Base-by-base conservation (phyloP, 257 asterid species). In the Schizonepeta tenuifolia region DNA sequence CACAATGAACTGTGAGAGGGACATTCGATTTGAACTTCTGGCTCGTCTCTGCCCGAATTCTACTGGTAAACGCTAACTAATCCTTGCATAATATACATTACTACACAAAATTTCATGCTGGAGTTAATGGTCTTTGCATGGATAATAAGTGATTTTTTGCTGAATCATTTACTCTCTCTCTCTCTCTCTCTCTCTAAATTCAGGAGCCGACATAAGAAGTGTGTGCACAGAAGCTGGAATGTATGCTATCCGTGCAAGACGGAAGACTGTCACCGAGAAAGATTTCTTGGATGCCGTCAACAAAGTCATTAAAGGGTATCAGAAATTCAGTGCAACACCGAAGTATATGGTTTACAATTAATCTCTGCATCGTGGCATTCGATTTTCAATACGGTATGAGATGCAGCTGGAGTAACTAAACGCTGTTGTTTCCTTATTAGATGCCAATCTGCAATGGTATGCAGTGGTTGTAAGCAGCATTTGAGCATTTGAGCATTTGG, bases 11-110 rank as follows among this genome's bases (percentile, higher is more conserved):
- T 91, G 96, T 17, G 97, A 89, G 77, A 84, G 96, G 74, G 96
- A 91, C 56, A 21, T 94, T 7, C 89, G 96, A 1, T 91, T 89
- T 72, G 96, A 91, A 60, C 96, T 91, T 62, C 81, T 88, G 11
- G 96, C 99, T 22, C 97, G 99, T 0, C 95, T 94, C 40, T 94
- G 99, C 82, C 99, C 98, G 4, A 94, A 94, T 83, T 91, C 99
- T 22, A 94, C 87, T 2, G 85, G 85, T 80, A 78, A 26, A 11
- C 26, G 24, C 38, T 12, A n/a, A 53, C 2, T 3, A 12, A 22
- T 24, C 8, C 22, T 46, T 58, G 14, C 36, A 21, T 46, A 28
- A 49, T 49, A 20, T 8, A 18, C n/a, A 24, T 31, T 58, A 58
- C 67, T 55, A 21, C 69, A 35, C 13, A 46, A 38, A 60, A n/a